Evolutionary conservation across 2,329 filamentous ascomycete species (phyloP).

Genomic region (Clonostachys chloroleuca): DNA sequence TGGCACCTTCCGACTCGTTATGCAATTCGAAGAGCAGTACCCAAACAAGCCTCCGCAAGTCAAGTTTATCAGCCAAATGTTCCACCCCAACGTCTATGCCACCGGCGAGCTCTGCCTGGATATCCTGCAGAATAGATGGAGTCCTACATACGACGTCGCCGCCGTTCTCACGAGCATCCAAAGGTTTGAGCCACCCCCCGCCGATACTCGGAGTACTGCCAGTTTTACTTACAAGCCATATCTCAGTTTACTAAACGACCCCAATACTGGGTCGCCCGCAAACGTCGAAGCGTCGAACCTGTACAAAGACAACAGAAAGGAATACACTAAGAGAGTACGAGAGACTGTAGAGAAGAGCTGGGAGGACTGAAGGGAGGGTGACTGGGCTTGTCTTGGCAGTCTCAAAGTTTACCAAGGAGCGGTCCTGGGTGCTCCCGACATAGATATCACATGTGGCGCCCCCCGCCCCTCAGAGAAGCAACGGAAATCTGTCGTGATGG

Average conservation of each 20-base stretch:
- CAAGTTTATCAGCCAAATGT: slow-evolving; percentile 99
- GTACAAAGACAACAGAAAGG: slow-evolving; percentile 96
- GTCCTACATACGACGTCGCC: slow-evolving; percentile 96
- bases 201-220: not conserved
- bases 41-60: slow-evolving; percentile 97
- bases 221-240: not conserved
- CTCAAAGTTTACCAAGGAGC: too few relatives aligned
- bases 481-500: too few relatives aligned
- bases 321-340: slow-evolving; percentile 90
- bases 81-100: slow-evolving; percentile 97
- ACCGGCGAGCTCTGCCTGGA: slow-evolving; percentile 95
- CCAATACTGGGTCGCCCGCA: slow-evolving; percentile 95
- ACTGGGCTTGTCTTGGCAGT: too few relatives aligned
- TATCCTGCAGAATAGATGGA: slow-evolving; percentile 97
- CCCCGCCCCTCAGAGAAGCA: too few relatives aligned
- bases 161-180: slow-evolving; percentile 97
- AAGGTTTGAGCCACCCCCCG: slow-evolving; percentile 51
- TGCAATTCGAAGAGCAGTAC: slow-evolving; percentile 99
- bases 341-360: slow-evolving; percentile 99
- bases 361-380: slow-evolving; percentile 63
- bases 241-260: slow-evolving; percentile 85
- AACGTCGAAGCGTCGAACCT: slow-evolving; percentile 98
- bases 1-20: slow-evolving; percentile 93
- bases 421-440: too few relatives aligned
- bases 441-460: too few relatives aligned